Evolutionary conservation across 1,139 yeast genomes (phyloP).

Genomic region (Kurtzmaniella natalensis): DNA sequence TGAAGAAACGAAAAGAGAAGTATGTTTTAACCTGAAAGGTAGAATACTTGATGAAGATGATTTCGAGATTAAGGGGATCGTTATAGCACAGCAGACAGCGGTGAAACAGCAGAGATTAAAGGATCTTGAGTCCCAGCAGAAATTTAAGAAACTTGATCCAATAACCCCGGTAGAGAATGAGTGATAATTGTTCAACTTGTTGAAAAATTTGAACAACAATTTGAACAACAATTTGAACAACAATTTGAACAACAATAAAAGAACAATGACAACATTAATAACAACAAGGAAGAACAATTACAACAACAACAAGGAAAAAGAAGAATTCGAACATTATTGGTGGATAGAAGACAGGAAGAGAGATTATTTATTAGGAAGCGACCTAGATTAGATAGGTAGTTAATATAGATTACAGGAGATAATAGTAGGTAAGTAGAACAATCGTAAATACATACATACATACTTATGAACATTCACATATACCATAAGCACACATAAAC

Average conservation of each 20-base stretch:
- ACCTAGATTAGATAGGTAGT: too few relatives aligned
- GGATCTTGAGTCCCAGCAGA: constrained; percentile 31
- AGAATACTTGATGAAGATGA: constrained; percentile 35
- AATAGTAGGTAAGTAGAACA: too few relatives aligned
- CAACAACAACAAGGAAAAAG: not conserved
- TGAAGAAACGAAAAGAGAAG: constrained; percentile 40
- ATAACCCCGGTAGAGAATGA: constrained; percentile 11
- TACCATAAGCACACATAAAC: too few relatives aligned
- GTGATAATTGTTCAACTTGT: constrained; percentile 23
- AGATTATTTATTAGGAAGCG: too few relatives aligned
- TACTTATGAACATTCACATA: too few relatives aligned
- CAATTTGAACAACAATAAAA: not conserved
- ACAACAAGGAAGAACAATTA: not conserved
- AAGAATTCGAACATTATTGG: too few relatives aligned
- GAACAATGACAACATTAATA: not conserved
- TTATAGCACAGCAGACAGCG: constrained; percentile 44
- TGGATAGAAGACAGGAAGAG: too few relatives aligned
- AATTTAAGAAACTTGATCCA: too few relatives aligned
- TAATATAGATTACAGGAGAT: too few relatives aligned
- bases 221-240: constrained; percentile 20
- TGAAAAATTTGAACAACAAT: too few relatives aligned
- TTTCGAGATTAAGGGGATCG: constrained; percentile 37
- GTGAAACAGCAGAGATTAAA: constrained; percentile 34
- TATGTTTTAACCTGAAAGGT: constrained; percentile 35
- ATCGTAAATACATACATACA: too few relatives aligned